Conservation (phyloP, 139 green algal species). For the Closterium sp. region DNA sequence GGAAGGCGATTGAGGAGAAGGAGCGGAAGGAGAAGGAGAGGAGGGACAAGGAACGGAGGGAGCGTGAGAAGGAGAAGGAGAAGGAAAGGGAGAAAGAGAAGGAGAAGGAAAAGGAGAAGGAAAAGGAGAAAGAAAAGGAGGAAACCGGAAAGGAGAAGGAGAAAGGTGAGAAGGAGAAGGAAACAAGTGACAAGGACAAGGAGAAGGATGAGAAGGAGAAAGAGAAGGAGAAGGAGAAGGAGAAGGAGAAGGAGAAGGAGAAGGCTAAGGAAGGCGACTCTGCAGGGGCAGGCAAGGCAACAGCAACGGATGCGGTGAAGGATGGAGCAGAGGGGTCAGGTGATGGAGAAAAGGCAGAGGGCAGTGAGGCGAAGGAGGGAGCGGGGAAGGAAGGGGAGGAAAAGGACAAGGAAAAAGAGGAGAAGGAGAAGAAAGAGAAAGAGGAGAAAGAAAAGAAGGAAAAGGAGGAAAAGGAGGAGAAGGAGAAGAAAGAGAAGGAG, state of each 20-base stretch:
- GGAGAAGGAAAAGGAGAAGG: constrained; percentile 24
- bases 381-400: background rate
- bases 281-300: background rate
- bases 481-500: background rate
- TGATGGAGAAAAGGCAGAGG: background rate
- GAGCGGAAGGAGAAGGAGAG: background rate
- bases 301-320: background rate
- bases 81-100: constrained; percentile 21
- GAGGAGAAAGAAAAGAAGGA: background rate
- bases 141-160: constrained; percentile 6
- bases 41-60: background rate
- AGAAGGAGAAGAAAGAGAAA: background rate
- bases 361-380: background rate
- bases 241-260: background rate
- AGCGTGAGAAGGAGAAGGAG: background rate
- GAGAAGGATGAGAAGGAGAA: background rate
- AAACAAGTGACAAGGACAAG: background rate
- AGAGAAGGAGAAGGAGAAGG: background rate
- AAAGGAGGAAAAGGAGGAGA: background rate
- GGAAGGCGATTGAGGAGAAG: constrained; percentile 13
- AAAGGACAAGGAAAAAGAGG: background rate
- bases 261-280: background rate
- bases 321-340: background rate
- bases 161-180: background rate
- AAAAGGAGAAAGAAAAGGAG: constrained; percentile 20